Conservation (phyloP, 768 basidiomycete genomes). For the Panaeolus papilionaceus region DNA sequence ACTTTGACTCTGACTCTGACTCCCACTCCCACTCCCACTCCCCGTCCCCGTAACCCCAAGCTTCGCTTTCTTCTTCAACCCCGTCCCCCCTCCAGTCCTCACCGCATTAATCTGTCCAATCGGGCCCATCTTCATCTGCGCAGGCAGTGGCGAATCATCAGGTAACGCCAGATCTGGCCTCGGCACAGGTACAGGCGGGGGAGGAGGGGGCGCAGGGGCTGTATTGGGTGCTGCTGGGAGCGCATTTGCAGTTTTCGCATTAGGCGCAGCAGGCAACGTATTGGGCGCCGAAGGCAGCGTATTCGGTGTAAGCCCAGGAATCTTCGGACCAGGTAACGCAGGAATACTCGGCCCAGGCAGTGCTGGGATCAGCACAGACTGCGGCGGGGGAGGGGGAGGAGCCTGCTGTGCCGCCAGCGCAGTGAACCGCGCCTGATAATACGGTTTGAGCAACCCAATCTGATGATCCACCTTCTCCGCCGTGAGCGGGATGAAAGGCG, state of each 20-base stretch:
- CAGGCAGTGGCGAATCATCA: conserved; percentile 66
- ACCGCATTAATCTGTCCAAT: conserved; percentile 67
- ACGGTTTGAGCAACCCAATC: conserved; percentile 83
- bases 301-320: conserved; percentile 19
- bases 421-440: conserved; percentile 67
- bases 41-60: no score
- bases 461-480: conserved; percentile 72
- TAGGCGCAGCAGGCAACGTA: background rate
- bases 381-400: conserved; percentile 9
- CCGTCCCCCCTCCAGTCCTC: conserved; percentile 50
- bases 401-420: conserved; percentile 42
- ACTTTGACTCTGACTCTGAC: background rate
- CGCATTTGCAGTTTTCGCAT: background rate
- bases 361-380: conserved; percentile 26
- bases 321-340: conserved; percentile 23
- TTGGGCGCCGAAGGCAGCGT: background rate
- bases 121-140: conserved; percentile 78
- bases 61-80: no score
- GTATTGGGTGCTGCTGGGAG: conserved; percentile 20
- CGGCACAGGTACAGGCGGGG: conserved; percentile 19
- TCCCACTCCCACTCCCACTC: background rate
- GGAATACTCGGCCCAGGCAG: conserved; percentile 25
- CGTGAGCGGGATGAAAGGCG: conserved; percentile 77
- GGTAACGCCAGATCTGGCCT: conserved; percentile 48
- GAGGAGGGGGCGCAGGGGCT: conserved; percentile 24